phyloP scores from a whole-genome alignment of 2,329 filamentous ascomycete species.

The Paecilomyces niveus region DNA sequence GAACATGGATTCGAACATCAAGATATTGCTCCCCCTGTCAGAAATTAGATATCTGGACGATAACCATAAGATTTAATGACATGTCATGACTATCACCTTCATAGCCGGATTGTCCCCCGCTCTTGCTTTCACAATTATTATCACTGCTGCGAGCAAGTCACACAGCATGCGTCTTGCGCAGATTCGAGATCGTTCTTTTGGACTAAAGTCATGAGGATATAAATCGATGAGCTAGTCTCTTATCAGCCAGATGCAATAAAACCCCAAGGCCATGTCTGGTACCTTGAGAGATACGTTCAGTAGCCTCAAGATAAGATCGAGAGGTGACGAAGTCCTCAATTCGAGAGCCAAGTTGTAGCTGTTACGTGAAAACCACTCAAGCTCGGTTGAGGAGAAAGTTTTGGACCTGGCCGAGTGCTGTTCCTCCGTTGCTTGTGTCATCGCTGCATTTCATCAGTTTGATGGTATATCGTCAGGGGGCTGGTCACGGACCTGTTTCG shows the following conservation, averaged over 20 bases:
- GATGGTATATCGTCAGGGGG: slow-evolving; percentile 11
- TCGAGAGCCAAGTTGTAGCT: slow-evolving; percentile 71
- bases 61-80: neutral
- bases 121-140: slow-evolving; percentile 42
- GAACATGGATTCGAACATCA: slow-evolving; percentile 53
- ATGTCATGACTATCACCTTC: slow-evolving; percentile 26
- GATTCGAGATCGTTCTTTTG: slow-evolving; percentile 38
- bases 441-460: slow-evolving; percentile 36
- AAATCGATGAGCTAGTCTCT: slow-evolving; percentile 33
- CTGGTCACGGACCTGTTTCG: slow-evolving; percentile 37
- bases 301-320: slow-evolving; percentile 50
- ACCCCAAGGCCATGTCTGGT: neutral
- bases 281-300: slow-evolving; percentile 39
- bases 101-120: slow-evolving; percentile 31
- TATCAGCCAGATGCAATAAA: slow-evolving; percentile 23
- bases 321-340: slow-evolving; percentile 51
- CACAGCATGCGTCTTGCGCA: slow-evolving; percentile 59
- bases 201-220: slow-evolving; percentile 17
- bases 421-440: slow-evolving; percentile 37
- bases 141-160: slow-evolving; percentile 55
- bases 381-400: slow-evolving; percentile 56
- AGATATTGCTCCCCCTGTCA: slow-evolving; percentile 55
- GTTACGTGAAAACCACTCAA: slow-evolving; percentile 79
- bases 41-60: slow-evolving; percentile 1
- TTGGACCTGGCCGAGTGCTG: slow-evolving; percentile 37